Percentiles rank a stretch among this genome's conserved stretches.
phyloP scores from a whole-genome alignment of 2,329 filamentous ascomycete genomes.

The Trichocomaceae sp. region DNA sequence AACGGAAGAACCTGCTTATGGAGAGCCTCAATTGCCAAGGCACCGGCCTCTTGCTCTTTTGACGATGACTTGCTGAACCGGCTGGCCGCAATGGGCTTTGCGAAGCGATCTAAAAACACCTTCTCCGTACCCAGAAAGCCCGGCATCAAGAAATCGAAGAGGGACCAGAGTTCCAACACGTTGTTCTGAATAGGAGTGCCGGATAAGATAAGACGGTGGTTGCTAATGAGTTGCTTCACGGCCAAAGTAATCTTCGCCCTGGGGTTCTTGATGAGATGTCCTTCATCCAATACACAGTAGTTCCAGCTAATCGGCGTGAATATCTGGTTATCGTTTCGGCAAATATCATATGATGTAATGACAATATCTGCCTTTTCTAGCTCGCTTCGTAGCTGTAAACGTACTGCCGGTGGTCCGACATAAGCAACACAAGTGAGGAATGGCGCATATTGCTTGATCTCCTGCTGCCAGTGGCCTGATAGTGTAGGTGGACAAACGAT shows the following conservation, averaged over 20 bases:
- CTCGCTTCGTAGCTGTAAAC: conserved; percentile 61
- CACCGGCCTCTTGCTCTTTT: conserved; percentile 95
- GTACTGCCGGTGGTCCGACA: conserved; percentile 78
- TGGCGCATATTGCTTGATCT: conserved; percentile 90
- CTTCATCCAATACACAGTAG: conserved; percentile 94
- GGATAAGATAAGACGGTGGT: conserved; percentile 91
- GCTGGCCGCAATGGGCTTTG: conserved; percentile 89
- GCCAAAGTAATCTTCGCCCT: conserved; percentile 92
- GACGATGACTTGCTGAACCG: conserved; percentile 96
- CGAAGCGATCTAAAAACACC: conserved; percentile 92
- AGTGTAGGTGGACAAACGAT: conserved; percentile 95
- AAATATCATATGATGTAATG: conserved; percentile 96
- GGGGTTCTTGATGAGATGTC: conserved; percentile 97
- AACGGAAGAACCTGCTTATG: conserved; percentile 98
- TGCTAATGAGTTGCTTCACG: conserved; percentile 82
- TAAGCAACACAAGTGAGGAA: conserved; percentile 88
- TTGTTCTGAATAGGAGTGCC: conserved; percentile 98
- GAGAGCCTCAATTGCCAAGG: conserved; percentile 91
- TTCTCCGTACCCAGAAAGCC: conserved; percentile 94
- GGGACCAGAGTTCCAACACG: conserved; percentile 90
- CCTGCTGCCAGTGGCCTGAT: conserved; percentile 97
- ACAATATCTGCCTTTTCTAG: conserved; percentile 82
- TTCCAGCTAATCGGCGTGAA: conserved; percentile 86
- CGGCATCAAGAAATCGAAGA: conserved; percentile 99
- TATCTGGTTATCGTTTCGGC: conserved; percentile 86